Percentiles rank a stretch among this genome's conserved stretches.
Evolutionary conservation across 1,139 yeast species (phyloP).

Genomic region (Taphrina flavorubra): DNA sequence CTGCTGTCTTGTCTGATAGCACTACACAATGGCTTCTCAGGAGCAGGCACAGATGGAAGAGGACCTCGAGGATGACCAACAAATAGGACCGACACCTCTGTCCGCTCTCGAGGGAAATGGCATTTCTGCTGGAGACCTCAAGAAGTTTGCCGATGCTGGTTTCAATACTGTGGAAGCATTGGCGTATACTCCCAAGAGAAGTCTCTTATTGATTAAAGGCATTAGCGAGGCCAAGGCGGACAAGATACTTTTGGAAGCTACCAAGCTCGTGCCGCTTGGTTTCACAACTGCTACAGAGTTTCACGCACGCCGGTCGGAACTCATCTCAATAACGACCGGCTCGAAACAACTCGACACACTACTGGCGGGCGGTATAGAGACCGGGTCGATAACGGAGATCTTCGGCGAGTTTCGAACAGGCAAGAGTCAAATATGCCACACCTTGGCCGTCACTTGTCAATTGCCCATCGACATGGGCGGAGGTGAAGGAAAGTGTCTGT

Average conservation of each 20-base stretch:
- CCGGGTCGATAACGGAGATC: constrained; percentile 94
- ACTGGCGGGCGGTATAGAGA: constrained; percentile 95
- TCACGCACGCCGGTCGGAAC: constrained; percentile 84
- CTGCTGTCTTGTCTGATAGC: not conserved
- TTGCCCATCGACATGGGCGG: constrained; percentile 98
- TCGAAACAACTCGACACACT: constrained; percentile 91
- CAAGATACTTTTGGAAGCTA: constrained; percentile 77
- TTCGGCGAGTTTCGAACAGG: constrained; percentile 99
- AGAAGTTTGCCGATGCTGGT: constrained; percentile 81
- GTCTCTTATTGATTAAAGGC: constrained; percentile 78
- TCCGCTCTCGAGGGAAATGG: constrained; percentile 67
- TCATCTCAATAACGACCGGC: constrained; percentile 92
- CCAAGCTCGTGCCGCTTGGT: constrained; percentile 90
- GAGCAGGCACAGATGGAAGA: constrained; percentile 24
- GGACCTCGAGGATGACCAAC: constrained; percentile 42
- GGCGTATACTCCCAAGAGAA: constrained; percentile 64
- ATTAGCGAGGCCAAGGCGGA: constrained; percentile 97
- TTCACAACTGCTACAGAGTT: constrained; percentile 97
- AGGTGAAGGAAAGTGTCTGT: constrained; percentile 96
- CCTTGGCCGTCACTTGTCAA: constrained; percentile 92
- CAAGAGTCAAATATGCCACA: constrained; percentile 94
- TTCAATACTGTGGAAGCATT: constrained; percentile 49
- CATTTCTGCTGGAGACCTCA: constrained; percentile 76
- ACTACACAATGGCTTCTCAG: not conserved
- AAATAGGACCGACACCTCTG: constrained; percentile 47